Conservation (phyloP, 306 rosid species). For the Rosa multiflora region DNA sequence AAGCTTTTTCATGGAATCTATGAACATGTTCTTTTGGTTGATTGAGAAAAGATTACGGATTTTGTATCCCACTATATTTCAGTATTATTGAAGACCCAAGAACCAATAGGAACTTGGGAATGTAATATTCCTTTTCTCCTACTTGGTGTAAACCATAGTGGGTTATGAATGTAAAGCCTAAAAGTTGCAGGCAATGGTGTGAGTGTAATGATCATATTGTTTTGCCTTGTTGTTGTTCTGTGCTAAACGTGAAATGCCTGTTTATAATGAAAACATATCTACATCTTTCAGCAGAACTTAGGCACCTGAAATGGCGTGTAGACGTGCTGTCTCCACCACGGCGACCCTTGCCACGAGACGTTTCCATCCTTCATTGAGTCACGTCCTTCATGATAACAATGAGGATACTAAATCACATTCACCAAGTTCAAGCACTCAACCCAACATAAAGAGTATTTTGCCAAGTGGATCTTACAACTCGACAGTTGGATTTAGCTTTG, state of each 20-base stretch:
- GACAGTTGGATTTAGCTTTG: constrained; percentile 50
- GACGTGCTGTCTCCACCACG: constrained; percentile 65
- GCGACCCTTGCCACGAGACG: constrained; percentile 47
- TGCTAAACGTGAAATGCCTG: not conserved
- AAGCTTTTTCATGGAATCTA: not conserved
- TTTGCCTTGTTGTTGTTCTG: not conserved
- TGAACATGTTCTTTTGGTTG: not conserved
- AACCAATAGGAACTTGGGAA: not conserved
- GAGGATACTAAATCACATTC: constrained; percentile 36
- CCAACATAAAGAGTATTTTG: not conserved
- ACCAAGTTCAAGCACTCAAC: constrained; percentile 24
- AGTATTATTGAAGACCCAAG: not conserved
- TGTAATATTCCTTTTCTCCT: not conserved
- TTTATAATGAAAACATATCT: not conserved
- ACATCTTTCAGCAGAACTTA: constrained; percentile 4
- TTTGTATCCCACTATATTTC: not conserved
- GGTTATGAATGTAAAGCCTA: not conserved
- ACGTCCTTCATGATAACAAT: constrained; percentile 46
- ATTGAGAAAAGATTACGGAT: not conserved
- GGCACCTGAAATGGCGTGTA: constrained; percentile 58
- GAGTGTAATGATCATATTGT: not conserved
- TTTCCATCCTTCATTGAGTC: constrained; percentile 59
- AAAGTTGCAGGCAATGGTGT: not conserved
- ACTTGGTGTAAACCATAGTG: not conserved
- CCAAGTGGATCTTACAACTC: constrained; percentile 19